A percentile compares a stretch with the other conserved stretches of the same genome.
Evolutionary conservation across 2,329 filamentous ascomycete species (phyloP).

Genomic region (Fusarium drepaniforme): DNA sequence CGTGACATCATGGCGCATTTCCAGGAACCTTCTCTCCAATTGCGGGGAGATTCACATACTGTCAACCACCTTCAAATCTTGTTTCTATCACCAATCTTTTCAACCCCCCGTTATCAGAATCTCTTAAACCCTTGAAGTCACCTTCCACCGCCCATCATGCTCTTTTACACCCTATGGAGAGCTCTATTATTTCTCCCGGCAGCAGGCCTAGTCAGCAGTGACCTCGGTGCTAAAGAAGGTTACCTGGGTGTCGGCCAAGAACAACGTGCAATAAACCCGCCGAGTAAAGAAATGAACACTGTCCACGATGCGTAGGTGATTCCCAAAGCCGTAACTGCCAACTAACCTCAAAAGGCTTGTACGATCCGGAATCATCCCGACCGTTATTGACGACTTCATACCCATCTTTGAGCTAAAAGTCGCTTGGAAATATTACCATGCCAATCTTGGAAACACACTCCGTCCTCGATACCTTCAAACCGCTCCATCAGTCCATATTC

Average conservation of each 20-base stretch:
- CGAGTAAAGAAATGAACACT: neutral
- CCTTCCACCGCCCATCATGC: neutral
- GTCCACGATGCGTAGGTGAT: slow-evolving; percentile 20
- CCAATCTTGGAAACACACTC: slow-evolving; percentile 33
- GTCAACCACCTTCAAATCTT: neutral
- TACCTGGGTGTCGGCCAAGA: neutral
- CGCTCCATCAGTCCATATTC: neutral
- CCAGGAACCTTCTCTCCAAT: neutral
- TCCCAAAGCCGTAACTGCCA: fast-evolving
- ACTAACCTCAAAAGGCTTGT: slow-evolving; percentile 3
- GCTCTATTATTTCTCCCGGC: neutral
- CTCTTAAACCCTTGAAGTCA: no score
- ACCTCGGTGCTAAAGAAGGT: neutral
- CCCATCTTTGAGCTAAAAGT: slow-evolving; percentile 23
- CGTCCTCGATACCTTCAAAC: slow-evolving; percentile 15
- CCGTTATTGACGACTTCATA: slow-evolving; percentile 35
- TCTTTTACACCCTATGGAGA: neutral
- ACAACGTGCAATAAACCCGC: neutral
- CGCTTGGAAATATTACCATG: slow-evolving; percentile 25
- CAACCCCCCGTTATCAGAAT: neutral
- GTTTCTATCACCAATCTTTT: neutral
- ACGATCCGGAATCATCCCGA: slow-evolving; percentile 32
- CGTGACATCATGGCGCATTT: slow-evolving; percentile 30
- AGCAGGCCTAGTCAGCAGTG: neutral
- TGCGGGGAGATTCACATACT: slow-evolving; percentile 14